Evolutionary conservation across 2,329 filamentous ascomycete species (phyloP).

Genomic region (Periconia sp.): DNA sequence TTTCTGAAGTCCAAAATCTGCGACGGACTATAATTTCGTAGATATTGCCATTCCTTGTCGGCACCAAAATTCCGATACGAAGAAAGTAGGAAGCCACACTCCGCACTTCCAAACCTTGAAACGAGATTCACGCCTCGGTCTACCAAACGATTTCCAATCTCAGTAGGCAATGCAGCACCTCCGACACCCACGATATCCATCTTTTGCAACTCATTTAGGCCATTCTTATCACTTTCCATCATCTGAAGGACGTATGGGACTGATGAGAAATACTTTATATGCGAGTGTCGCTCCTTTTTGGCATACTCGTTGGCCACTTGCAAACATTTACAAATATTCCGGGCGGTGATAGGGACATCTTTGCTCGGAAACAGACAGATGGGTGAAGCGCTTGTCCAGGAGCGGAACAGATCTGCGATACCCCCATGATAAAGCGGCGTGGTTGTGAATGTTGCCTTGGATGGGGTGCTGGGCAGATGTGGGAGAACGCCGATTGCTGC

Average conservation of each 20-base stretch:
- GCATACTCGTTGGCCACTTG: constrained; percentile 33
- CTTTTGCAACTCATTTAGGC: constrained; percentile 62
- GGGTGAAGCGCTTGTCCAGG: constrained; percentile 61
- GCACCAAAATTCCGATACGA: constrained; percentile 58
- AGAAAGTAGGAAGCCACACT: constrained; percentile 67
- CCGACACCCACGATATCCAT: constrained; percentile 67
- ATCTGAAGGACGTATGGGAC: constrained; percentile 84
- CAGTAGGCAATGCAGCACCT: constrained; percentile 58
- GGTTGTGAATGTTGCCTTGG: constrained; percentile 61
- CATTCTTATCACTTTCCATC: constrained; percentile 88
- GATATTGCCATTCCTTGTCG: constrained; percentile 64
- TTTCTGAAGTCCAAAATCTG: constrained; percentile 53
- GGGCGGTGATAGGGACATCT: constrained; percentile 57
- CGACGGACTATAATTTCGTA: constrained; percentile 48
- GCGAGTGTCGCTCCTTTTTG: constrained; percentile 20
- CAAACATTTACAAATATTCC: constrained; percentile 56
- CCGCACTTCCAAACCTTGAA: constrained; percentile 66
- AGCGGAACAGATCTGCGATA: constrained; percentile 62
- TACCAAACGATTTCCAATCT: constrained; percentile 58
- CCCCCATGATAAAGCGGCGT: constrained; percentile 69
- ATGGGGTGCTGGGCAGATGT: constrained; percentile 38
- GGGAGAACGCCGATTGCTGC: constrained; percentile 60
- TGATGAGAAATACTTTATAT: constrained; percentile 61
- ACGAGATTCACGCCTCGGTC: constrained; percentile 56
- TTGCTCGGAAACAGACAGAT: constrained; percentile 66